Base-by-base conservation (phyloP, 2,329 filamentous ascomycete species). In the Raffaelea albimanens region DNA sequence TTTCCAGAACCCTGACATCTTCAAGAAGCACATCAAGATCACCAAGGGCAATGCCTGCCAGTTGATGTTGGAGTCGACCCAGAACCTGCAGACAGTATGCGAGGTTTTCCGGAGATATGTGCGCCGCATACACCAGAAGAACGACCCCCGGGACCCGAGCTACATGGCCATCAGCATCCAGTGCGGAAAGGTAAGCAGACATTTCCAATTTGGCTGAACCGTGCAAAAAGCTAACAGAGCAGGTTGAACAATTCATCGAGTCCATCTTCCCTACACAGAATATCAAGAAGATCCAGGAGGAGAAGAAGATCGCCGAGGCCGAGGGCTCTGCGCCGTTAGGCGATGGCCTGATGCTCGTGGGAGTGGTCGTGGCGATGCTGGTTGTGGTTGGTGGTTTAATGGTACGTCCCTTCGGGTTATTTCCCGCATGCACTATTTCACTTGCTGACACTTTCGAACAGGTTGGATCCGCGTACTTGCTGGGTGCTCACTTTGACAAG, bases 211-310 rank as follows among this genome's bases (percentile, higher is more conserved):
- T 29, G 25, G 25, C 7, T 13, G 13, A 29, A 13, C 25, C 7
- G 13, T 7, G 7, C 25, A 29, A 29, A 29, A 7, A 7, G 25
- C 44, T 40, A 10, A 31, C 34, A 41, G 2, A 19, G 8, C 16
- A 48, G 85, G 87, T 95, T 55, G 90, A 97, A 64, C 86, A 93
- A 71, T 95, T 95, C 63, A 95, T 97, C 62, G 91, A 97, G 66
- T 83, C 82, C 5, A 81, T 97, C 56, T 97, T 90, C 78, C 93
- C 93, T 3, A 77, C 80, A 9, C 88, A 95, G 65, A 81, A 86
- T 53, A 77, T 85, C 40, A 82, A 84, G 59, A 69, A 71, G 52
- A 63, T 78, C 33, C 66, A 69, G 29, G 61, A 67, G 14, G 58
- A 66, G 34, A 65, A 68, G 45, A 57, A 63, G 48, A 60, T 64